Conservation (phyloP, 495 filamentous ascomycete species). For the Aspergillus biplanus region DNA sequence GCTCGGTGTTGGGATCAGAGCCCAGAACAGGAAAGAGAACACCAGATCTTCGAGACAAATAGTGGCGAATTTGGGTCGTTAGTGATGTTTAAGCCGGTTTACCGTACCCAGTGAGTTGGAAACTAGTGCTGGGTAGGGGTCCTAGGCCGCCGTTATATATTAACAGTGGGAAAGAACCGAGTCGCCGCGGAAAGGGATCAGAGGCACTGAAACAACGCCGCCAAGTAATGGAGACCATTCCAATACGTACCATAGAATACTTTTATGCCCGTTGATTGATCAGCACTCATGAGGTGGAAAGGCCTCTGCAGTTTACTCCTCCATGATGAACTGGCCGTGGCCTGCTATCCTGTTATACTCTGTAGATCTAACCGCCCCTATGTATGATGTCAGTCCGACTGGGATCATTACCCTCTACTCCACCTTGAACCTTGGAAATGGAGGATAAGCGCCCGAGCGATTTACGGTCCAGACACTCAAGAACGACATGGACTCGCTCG, state of each 20-base stretch:
- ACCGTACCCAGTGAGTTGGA: too few relatives aligned
- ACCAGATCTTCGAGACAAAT: too few relatives aligned
- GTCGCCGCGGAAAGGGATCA: neutral
- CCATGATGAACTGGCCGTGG: neutral
- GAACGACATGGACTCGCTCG: neutral
- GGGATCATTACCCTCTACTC: neutral
- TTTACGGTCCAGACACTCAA: constrained; percentile 5
- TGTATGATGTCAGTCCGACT: constrained; percentile 6
- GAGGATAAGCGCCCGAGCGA: constrained; percentile 4
- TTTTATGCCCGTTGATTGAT: neutral
- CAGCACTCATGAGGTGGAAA: neutral
- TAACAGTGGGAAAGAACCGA: neutral
- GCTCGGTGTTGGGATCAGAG: too few relatives aligned
- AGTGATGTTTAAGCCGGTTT: too few relatives aligned
- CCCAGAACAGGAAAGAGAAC: too few relatives aligned
- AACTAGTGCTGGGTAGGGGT: too few relatives aligned
- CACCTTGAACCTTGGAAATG: constrained; percentile 4
- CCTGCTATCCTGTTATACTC: neutral
- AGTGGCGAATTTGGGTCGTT: too few relatives aligned
- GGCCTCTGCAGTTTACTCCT: neutral
- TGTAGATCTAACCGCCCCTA: neutral
- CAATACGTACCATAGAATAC: too few relatives aligned
- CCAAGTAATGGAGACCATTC: neutral
- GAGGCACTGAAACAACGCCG: neutral
- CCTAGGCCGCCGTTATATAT: neutral